Evolutionary conservation across 192 early-diverging fungal species (phyloP).

Genomic region (Rhizophagus sp.): DNA sequence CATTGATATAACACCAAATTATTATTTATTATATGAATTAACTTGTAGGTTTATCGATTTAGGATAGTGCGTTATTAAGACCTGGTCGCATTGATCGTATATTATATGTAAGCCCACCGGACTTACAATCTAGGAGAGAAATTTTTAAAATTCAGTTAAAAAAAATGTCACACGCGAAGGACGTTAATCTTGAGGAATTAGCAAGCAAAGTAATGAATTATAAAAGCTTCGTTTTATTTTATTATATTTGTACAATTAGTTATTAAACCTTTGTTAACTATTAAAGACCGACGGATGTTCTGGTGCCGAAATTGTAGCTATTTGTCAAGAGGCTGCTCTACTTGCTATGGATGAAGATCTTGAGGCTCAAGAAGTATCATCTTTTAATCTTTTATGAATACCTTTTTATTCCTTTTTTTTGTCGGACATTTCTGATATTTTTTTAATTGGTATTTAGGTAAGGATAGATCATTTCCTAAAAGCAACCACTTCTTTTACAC

Average conservation of each 20-base stretch:
- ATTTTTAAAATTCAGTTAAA: constrained; percentile 78
- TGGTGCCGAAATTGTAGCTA: constrained; percentile 89
- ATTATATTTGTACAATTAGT: not conserved
- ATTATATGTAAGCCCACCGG: constrained; percentile 92
- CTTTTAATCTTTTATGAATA: not conserved
- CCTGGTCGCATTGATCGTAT: constrained; percentile 96
- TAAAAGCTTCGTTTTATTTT: not conserved
- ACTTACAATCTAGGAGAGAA: constrained; percentile 66
- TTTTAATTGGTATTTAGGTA: constrained; percentile 45
- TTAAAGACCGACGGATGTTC: constrained; percentile 84
- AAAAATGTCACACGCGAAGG: constrained; percentile 69
- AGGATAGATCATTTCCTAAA: constrained; percentile 62
- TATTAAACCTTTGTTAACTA: not conserved
- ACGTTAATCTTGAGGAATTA: constrained; percentile 71
- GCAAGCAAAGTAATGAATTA: constrained; percentile 49
- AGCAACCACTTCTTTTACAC: constrained; percentile 60
- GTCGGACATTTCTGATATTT: not conserved
- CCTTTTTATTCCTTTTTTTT: constrained; percentile 3
- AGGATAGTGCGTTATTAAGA: constrained; percentile 88
- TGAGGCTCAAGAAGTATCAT: constrained; percentile 40
- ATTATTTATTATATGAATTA: too few species aligned
- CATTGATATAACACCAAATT: too few species aligned
- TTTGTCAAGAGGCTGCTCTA: constrained; percentile 95
- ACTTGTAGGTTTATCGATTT: not conserved
- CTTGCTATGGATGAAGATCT: constrained; percentile 86